Conservation (phyloP, 176 grass and related monocot species). For the Dendrocalamus sinicus region DNA sequence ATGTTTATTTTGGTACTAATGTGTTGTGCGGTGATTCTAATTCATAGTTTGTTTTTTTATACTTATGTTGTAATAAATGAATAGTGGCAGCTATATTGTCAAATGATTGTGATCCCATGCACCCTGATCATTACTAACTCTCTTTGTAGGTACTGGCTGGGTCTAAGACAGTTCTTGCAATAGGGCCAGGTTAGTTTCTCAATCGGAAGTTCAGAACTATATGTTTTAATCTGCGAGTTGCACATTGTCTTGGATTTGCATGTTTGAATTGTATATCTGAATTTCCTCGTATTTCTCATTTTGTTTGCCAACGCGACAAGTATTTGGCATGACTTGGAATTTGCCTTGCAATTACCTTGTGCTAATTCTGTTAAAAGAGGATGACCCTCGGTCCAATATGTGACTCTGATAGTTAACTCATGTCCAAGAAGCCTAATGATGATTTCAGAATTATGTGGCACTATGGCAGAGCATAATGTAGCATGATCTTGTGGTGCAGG, state of each 20-base stretch:
- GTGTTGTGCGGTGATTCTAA: background rate
- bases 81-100: constrained; percentile 1
- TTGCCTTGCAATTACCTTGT: background rate
- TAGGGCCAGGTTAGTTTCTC: constrained; percentile 80
- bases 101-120: constrained; percentile 4
- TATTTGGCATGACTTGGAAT: background rate
- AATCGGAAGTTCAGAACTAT: constrained; percentile 3
- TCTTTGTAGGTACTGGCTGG: constrained; percentile 77
- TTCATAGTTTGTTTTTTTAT: background rate
- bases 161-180: constrained; percentile 92
- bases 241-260: constrained; percentile 18
- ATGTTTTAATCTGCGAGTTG: background rate
- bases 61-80: background rate
- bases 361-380: background rate
- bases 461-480: background rate
- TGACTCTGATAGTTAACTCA: background rate
- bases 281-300: constrained; percentile 9
- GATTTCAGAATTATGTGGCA: background rate
- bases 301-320: constrained; percentile 5
- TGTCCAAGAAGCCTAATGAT: background rate
- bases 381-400: background rate
- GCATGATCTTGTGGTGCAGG: constrained; percentile 45
- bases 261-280: background rate
- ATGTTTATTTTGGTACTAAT: background rate
- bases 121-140: constrained; percentile 18